Base-by-base conservation (phyloP, 108 stramenopile species). In the Cyclotella distinguenda region DNA sequence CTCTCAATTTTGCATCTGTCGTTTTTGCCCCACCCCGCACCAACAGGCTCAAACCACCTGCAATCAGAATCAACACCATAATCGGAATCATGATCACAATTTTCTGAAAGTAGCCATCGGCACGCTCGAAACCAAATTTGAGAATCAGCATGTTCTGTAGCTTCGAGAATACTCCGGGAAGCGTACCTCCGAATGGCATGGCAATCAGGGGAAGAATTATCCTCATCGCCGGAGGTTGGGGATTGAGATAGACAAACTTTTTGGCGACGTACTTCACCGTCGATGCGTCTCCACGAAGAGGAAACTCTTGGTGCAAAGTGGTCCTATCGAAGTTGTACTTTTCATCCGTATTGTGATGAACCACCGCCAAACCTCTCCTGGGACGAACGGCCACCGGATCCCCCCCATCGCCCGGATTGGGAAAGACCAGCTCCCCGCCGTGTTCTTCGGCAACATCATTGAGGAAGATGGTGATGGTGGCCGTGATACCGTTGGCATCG, bases 331-430 rank as follows among this genome's bases (percentile, higher is more conserved):
- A 66, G 6, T 85, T 52, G 42, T 79, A 71, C 7, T 86, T 80
- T 30, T 86, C 83, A 64, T 89, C 80, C 19, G 84, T 82, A 67
- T 89, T 89, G 73, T 95, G 94, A 79, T 91, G 89, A 36, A 95
- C 89, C 13, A 95, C 77, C 9, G 90, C 94, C 72, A 95, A 50
- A 12, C 90, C 90, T 67, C 79, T 81, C 59, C 60, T 80, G 34
- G 93, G 86, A 6, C 44, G 35, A 33, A 95, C 67, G 42, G 84
- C 74, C 31, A 92, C 62, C 21, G 94, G 90, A 25, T 63, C 60
- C 15, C 64, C 64, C 49, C 81, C 84, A 47, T 76, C 66, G 26
- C 28, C 44, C 26, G 77, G 78, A 16, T 54, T 61, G 4, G 86
- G 83, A 66, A 78, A 93, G 18, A 93, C 74, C 13, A 93, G 34